Percentiles rank a stretch among this genome's conserved stretches.
phyloP scores from a whole-genome alignment of 176 grass and related monocot genomes.

The Alloteropsis semialata region DNA sequence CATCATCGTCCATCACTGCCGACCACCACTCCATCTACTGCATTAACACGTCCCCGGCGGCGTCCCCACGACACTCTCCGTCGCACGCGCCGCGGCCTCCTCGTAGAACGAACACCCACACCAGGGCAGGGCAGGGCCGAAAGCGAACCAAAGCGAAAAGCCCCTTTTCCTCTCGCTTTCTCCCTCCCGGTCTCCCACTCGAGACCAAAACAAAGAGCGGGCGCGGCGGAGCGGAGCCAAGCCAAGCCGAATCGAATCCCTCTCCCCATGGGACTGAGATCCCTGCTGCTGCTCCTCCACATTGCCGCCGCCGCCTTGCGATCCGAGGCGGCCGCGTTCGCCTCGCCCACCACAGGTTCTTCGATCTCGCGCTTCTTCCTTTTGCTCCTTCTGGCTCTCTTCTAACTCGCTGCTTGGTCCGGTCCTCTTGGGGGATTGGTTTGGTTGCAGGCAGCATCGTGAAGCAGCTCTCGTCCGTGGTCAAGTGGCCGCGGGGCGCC shows the following conservation, averaged over 20 bases:
- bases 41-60: too few species aligned
- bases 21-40: too few species aligned
- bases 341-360: slow-evolving; percentile 40
- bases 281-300: slow-evolving; percentile 25
- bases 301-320: slow-evolving; percentile 21
- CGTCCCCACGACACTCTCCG: not conserved
- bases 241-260: not conserved
- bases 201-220: not conserved
- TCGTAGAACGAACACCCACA: too few species aligned
- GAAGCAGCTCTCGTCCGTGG: slow-evolving; percentile 72
- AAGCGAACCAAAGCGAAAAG: not conserved
- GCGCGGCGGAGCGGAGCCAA: too few species aligned
- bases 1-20: too few species aligned
- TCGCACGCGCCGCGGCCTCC: not conserved
- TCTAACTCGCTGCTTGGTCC: not conserved
- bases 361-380: not conserved
- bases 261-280: slow-evolving; percentile 35
- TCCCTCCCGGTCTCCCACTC: not conserved
- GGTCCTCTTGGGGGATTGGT: not conserved
- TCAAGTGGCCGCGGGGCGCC: slow-evolving; percentile 70
- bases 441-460: slow-evolving; percentile 60
- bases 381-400: not conserved
- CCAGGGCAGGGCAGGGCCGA: not conserved
- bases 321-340: slow-evolving; percentile 33
- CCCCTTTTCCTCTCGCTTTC: not conserved